These are phyloP conservation scores for Pleurotus pulmonarius DNA, from an alignment of 768 basidiomycete species.

Conservation along the genomic window DNA sequence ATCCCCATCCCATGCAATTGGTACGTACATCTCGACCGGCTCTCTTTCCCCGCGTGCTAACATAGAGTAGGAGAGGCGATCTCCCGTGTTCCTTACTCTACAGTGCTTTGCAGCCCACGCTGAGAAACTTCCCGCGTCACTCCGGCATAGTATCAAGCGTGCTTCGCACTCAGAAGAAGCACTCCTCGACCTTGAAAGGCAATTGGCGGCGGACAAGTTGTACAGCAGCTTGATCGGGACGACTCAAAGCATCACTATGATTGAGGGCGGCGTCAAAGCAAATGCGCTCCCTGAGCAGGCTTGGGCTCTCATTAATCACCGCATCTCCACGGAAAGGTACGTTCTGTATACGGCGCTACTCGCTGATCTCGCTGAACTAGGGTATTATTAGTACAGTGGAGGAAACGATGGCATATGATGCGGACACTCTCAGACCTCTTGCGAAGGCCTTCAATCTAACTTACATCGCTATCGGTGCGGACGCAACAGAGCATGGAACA, in stretches of 20 bases:
- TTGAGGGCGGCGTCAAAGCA: conserved; percentile 40
- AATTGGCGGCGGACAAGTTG: conserved; percentile 19
- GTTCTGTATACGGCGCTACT: neutral
- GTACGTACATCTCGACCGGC: neutral
- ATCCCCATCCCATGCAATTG: conserved; percentile 39
- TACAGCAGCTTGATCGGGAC: conserved; percentile 36
- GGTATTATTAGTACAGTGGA: conserved; percentile 26
- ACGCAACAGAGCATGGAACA: neutral
- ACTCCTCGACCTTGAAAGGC: conserved; percentile 36
- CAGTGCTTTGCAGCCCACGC: conserved; percentile 51
- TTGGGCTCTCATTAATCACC: conserved; percentile 47
- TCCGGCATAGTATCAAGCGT: conserved; percentile 28
- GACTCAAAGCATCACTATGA: conserved; percentile 56
- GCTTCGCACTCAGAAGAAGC: conserved; percentile 33
- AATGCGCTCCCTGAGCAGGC: conserved; percentile 61
- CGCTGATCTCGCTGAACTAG: neutral
- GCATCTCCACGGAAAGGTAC: conserved; percentile 40
- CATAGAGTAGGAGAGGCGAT: neutral
- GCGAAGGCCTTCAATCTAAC: conserved; percentile 36
- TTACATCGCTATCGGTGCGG: conserved; percentile 33
- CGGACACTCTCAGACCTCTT: conserved; percentile 26
- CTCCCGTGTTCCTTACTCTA: neutral
- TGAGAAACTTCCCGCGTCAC: conserved; percentile 31
- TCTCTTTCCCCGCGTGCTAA: neutral
- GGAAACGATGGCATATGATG: conserved; percentile 24